A percentile compares a stretch with the other conserved stretches of the same genome.
Conservation (phyloP, 2,329 filamentous ascomycete genomes). For the Aspergillus sp. region DNA sequence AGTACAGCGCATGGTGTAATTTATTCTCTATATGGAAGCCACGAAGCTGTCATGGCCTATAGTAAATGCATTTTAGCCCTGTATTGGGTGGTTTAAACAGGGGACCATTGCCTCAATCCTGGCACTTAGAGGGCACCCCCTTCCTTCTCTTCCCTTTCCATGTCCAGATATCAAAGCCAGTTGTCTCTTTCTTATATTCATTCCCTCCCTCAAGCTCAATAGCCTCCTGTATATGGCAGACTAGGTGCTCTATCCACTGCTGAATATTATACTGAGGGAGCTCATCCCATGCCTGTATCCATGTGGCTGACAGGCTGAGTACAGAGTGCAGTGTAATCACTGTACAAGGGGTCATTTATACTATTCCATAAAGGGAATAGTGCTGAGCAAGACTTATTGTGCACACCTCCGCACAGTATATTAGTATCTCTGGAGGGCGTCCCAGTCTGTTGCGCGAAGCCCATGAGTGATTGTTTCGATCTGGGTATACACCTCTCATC, state of each 20-base stretch:
- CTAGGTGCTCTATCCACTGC: slow-evolving; percentile 4
- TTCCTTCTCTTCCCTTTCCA: neutral
- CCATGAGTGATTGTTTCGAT: too few relatives aligned
- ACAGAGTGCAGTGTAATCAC: too few relatives aligned
- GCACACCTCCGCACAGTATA: neutral
- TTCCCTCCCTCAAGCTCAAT: slow-evolving; percentile 4
- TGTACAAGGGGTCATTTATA: too few relatives aligned
- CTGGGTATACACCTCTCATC: too few relatives aligned
- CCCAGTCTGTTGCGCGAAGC: too few relatives aligned
- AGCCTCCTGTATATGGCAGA: slow-evolving; percentile 4
- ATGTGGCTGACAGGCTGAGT: neutral
- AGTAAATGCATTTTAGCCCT: too few relatives aligned
- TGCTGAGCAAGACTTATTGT: neutral
- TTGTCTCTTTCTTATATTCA: slow-evolving; percentile 5
- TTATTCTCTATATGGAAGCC: neutral
- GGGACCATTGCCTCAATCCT: too few relatives aligned
- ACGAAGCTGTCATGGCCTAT: neutral
- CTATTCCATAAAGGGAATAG: neutral
- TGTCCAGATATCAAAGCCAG: neutral
- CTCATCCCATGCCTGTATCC: slow-evolving; percentile 2
- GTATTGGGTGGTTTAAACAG: too few relatives aligned
- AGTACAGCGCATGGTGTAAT: too few relatives aligned
- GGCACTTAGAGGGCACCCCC: neutral
- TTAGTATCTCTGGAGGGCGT: too few relatives aligned
- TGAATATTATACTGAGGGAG: slow-evolving; percentile 2